Evolutionary conservation across 2,329 filamentous ascomycete species (phyloP).

Genomic region (Hypoxylon sp.): DNA sequence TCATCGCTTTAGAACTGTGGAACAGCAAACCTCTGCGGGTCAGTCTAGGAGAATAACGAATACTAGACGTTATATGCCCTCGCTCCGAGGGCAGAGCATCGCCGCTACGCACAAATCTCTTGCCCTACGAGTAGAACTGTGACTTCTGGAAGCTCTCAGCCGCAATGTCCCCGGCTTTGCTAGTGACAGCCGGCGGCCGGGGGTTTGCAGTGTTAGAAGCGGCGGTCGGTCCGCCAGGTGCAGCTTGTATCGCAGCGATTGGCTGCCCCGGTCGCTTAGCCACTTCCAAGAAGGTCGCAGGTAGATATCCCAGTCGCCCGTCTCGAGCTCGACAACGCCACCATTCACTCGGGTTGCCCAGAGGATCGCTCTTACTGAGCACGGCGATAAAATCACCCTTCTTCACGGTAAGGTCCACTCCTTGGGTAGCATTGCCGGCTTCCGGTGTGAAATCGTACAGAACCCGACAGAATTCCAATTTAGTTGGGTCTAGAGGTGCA

Average conservation of each 20-base stretch:
- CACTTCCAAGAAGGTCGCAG: slow-evolving; percentile 87
- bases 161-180: slow-evolving; percentile 61
- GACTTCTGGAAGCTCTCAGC: slow-evolving; percentile 65
- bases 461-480: slow-evolving; percentile 95
- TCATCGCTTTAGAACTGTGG: too few relatives aligned
- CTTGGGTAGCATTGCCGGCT: slow-evolving; percentile 64
- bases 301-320: slow-evolving; percentile 89
- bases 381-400: slow-evolving; percentile 97
- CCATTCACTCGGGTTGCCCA: slow-evolving; percentile 94
- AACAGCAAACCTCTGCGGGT: too few relatives aligned
- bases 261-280: slow-evolving; percentile 61
- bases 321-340: slow-evolving; percentile 94
- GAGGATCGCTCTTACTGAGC: slow-evolving; percentile 88
- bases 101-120: not conserved
- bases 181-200: slow-evolving; percentile 47
- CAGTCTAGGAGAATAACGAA: not conserved
- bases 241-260: slow-evolving; percentile 61
- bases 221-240: slow-evolving; percentile 52
- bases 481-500: slow-evolving; percentile 78
- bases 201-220: slow-evolving; percentile 56
- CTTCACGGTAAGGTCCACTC: slow-evolving; percentile 88
- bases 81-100: not conserved
- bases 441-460: slow-evolving; percentile 94
- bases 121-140: slow-evolving; percentile 62
- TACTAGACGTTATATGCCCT: not conserved